Evolutionary conservation across 2,329 filamentous ascomycete genomes (phyloP).

Genomic region (Sarocladium strictum): DNA sequence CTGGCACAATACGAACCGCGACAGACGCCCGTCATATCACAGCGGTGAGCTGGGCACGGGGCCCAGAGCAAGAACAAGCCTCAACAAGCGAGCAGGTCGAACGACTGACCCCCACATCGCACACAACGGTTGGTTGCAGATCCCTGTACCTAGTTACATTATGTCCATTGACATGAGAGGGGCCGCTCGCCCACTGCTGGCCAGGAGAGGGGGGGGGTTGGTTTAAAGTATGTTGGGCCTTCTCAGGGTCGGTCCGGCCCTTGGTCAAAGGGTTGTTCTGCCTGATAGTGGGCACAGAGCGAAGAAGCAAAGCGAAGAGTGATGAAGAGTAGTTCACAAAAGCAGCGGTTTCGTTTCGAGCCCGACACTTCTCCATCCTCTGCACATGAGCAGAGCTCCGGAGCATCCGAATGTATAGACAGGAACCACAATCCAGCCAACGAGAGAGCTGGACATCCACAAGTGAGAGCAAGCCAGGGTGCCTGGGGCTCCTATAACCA

Average conservation of each 20-base stretch:
- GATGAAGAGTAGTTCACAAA: slow-evolving; percentile 4
- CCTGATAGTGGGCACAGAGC: background rate
- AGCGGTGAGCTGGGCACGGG: background rate
- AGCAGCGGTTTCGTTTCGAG: background rate
- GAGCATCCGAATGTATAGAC: background rate
- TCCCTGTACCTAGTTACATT: background rate
- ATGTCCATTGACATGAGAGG: slow-evolving; percentile 1
- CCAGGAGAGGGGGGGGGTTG: background rate
- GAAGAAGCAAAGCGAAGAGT: background rate
- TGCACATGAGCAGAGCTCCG: background rate
- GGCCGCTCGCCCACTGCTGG: background rate
- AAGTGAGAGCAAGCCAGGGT: background rate
- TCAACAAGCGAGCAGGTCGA: background rate
- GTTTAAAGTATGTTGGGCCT: too few relatives aligned
- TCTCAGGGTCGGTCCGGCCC: background rate
- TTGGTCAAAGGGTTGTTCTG: background rate
- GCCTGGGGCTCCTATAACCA: slow-evolving; percentile 4
- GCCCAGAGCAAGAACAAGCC: background rate
- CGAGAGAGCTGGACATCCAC: background rate
- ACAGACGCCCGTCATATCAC: background rate
- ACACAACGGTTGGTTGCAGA: background rate
- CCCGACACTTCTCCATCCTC: background rate
- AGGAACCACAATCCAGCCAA: background rate
- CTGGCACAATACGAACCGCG: background rate
- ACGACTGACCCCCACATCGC: background rate